These are phyloP conservation scores for Picea sitchensis DNA, from an alignment of 75 land plant genomes.

Conservation along the genomic window DNA sequence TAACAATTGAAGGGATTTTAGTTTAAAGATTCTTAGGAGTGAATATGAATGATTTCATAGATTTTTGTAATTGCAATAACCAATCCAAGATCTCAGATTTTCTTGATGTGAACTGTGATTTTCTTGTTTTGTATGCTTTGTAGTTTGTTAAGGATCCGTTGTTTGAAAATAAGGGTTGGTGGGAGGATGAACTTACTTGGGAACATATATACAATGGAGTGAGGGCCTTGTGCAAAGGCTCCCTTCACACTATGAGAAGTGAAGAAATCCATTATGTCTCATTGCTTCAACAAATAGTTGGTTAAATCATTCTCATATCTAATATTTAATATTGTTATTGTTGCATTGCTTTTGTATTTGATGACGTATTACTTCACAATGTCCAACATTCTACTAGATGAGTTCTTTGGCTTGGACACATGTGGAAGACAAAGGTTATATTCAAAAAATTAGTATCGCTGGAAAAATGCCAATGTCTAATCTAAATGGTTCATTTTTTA, in stretches of 20 bases:
- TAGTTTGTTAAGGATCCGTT: background rate
- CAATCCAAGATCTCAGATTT: too few relatives aligned
- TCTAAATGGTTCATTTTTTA: too few relatives aligned
- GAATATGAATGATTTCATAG: too few relatives aligned
- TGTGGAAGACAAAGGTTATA: too few relatives aligned
- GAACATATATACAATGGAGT: background rate
- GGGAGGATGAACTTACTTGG: constrained; percentile 29
- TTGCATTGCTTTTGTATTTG: constrained; percentile 18
- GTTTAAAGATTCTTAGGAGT: too few relatives aligned
- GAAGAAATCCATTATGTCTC: constrained; percentile 67
- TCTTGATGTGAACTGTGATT: too few relatives aligned
- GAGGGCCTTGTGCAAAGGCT: constrained; percentile 53
- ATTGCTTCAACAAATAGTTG: constrained; percentile 66
- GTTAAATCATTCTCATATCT: constrained; percentile 57
- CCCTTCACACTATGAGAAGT: constrained; percentile 62
- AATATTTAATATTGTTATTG: constrained; percentile 34
- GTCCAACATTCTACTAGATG: constrained; percentile 11
- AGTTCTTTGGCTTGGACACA: constrained; percentile 43
- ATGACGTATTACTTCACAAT: constrained; percentile 22
- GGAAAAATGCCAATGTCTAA: too few relatives aligned
- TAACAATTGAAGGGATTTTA: too few relatives aligned
- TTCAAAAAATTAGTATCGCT: too few relatives aligned
- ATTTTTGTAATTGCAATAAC: too few relatives aligned
- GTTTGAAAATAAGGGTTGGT: constrained; percentile 26
- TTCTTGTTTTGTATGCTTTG: too few relatives aligned